Evolutionary conservation across 2,329 filamentous ascomycete species (phyloP).

Genomic region (Aspergillus fijiensis): DNA sequence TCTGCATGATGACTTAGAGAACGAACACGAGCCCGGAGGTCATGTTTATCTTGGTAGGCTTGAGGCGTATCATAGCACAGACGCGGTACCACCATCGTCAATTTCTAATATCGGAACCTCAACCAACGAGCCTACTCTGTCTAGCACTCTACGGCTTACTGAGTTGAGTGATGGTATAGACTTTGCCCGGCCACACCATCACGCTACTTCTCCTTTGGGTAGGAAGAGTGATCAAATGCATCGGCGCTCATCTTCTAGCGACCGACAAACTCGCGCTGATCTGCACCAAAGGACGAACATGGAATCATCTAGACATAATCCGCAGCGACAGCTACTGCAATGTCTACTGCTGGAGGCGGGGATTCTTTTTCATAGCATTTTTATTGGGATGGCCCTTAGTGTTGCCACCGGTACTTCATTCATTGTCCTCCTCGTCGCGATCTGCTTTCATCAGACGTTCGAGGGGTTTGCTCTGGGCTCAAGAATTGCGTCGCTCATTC

Average conservation of each 20-base stretch:
- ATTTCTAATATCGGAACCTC: conserved; percentile 12
- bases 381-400: conserved; percentile 83
- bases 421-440: conserved; percentile 74
- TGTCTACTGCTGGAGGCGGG: conserved; percentile 78
- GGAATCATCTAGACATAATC: conserved; percentile 52
- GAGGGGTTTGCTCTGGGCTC: conserved; percentile 83
- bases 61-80: background rate
- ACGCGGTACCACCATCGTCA: conserved; percentile 1
- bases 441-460: conserved; percentile 83
- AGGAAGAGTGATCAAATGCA: conserved; percentile 10
- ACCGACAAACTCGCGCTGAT: conserved; percentile 14
- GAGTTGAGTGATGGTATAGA: conserved; percentile 57
- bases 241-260: conserved; percentile 15
- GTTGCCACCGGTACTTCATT: conserved; percentile 79
- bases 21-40: conserved; percentile 22
- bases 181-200: conserved; percentile 53
- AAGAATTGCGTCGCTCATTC: conserved; percentile 75
- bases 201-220: conserved; percentile 20
- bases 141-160: conserved; percentile 18
- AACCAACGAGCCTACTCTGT: conserved; percentile 20
- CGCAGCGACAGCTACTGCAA: conserved; percentile 68
- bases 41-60: conserved; percentile 24
- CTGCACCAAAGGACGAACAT: conserved; percentile 27
- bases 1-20: conserved; percentile 21
- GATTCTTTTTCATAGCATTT: conserved; percentile 81